Base-by-base conservation (phyloP, 2,329 filamentous ascomycete species). In the Fusarium sp. region DNA sequence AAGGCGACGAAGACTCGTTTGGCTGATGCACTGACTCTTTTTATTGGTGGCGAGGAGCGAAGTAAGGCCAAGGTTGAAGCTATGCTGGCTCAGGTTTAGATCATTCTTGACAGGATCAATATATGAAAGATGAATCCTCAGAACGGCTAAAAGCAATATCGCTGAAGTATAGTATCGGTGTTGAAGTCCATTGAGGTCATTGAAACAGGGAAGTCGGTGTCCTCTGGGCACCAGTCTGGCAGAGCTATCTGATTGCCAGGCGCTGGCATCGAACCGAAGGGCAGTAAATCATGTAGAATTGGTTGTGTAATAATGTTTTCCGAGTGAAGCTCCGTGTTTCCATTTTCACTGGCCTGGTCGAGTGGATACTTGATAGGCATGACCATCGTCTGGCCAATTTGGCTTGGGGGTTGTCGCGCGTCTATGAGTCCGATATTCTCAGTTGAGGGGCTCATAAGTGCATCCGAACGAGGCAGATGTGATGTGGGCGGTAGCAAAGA, bases 21-120 rank as follows among this genome's bases (percentile, higher is more conserved):
- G 18, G 72, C 72, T 15, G 75, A 78, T 54, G 80, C 80, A 11
- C 66, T 83, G 29, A 74, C 76, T 21, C 69, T 83, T n/a, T 83
- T 83, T 60, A 74, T 75, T 14, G 76, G 75, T 7, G 78, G 76
- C 2, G 78, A 81, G 64, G 69, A 77, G 54, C 74, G 76, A 36
- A 82, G 79, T 66, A 77, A 76, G 66, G 71, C 70, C 20, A 76
- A 77, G 58, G 76, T 82, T 33, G 79, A 82, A 56, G 72, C 51
- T 6, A 63, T 68, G 41, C 23, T 75, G 45, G 58, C 58, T 29
- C 39, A 39, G 1, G 15, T 69, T n/a, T 70, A 55, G 36, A 20
- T 7, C 27, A 21, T 13, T 29, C 10, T 41, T 11, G 21, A 23
- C 9, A 17, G 11, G 10, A 5, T 6, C 5, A n/a, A n/a, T n/a